A percentile compares a stretch with the other conserved stretches of the same genome.
Conservation (phyloP, 164 flowering plant species). For the Vitis cinerea region DNA sequence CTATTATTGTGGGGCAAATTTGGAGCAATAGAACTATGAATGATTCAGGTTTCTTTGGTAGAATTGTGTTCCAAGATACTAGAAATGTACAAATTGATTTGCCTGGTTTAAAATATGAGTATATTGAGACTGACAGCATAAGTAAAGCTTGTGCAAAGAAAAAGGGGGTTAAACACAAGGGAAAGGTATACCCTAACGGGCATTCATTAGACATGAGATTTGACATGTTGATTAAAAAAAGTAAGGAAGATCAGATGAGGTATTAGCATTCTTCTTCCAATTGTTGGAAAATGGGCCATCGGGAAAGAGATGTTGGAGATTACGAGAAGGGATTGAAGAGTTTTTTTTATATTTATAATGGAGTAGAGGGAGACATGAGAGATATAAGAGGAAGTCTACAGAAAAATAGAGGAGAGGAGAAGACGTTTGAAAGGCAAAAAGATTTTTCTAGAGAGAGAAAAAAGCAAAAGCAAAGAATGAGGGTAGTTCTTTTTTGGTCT, state of each 20-base stretch:
- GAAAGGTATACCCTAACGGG: constrained; percentile 23
- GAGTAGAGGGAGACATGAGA: too few species aligned
- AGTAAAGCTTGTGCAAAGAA: constrained; percentile 18
- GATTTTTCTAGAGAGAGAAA: too few species aligned
- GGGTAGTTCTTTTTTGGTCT: too few species aligned
- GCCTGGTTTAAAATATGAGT: constrained; percentile 27
- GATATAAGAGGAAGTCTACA: too few species aligned
- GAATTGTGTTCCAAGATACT: constrained; percentile 17
- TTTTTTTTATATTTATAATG: too few species aligned
- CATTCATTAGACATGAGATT: constrained; percentile 33
- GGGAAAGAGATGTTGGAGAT: too few species aligned
- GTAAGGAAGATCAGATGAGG: constrained; percentile 1
- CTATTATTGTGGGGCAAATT: constrained; percentile 27
- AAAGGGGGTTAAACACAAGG: constrained; percentile 14
- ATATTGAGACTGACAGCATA: constrained; percentile 18
- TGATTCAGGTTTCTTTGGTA: constrained; percentile 23
- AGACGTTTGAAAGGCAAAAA: too few species aligned
- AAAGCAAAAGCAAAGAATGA: too few species aligned
- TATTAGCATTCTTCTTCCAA: too few species aligned
- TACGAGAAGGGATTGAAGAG: too few species aligned
- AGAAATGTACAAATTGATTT: not conserved
- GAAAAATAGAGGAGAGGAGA: too few species aligned
- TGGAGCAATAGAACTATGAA: constrained; percentile 29
- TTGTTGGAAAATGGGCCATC: too few species aligned
- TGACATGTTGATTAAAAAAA: constrained; percentile 19